Base-by-base conservation (phyloP, 371 early-diverging fungal genomes). In the Batrachochytrium dendrobatidis region DNA sequence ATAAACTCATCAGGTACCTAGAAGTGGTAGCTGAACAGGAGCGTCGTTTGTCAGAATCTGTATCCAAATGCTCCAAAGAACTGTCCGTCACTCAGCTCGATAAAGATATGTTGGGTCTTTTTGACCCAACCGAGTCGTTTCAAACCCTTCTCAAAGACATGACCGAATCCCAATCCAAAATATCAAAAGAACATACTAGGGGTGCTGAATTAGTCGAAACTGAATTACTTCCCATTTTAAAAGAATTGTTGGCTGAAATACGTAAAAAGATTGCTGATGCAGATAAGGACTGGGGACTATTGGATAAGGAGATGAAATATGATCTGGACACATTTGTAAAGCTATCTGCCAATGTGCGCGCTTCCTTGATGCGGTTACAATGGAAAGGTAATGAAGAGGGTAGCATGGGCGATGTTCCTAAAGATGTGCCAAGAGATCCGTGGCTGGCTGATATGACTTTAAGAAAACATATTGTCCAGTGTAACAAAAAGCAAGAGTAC, bases 371-470 rank as follows among this genome's bases (percentile, higher is more conserved):
- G 29, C 45, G 66, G 26, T 68, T 68, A 29, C 24, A 61, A 2
- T 67, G 72, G 58, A 55, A 43, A 15, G 26, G 39, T n/a, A 58
- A 25, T 33, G n/a, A 34, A 30, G 32, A 55, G 8, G 45, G 30
- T 48, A 33, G 32, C 46, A 54, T 24, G 30, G 56, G 10, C 18
- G 30, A 24, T 45, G 46, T 22, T 34, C 17, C 44, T 34, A 60
- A 68, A 25, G 64, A 63, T 22, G 63, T 55, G 15, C 59, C 59
- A 26, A 59, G 44, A 35, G 74, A 74, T 62, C 74, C 74, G 3
- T 74, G 68, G 67, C 34, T 68, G 29, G 74, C 71, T 1, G 67
- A 70, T 31, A n/a, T 32, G 72, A 72, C 54, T 15, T 33, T 75
- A 32, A 61, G 66, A 57, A 51, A 64, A 7, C 73, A 73, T 60